Base-by-base conservation (phyloP, 2,329 filamentous ascomycete genomes). In the Colletotrichum destructivum region DNA sequence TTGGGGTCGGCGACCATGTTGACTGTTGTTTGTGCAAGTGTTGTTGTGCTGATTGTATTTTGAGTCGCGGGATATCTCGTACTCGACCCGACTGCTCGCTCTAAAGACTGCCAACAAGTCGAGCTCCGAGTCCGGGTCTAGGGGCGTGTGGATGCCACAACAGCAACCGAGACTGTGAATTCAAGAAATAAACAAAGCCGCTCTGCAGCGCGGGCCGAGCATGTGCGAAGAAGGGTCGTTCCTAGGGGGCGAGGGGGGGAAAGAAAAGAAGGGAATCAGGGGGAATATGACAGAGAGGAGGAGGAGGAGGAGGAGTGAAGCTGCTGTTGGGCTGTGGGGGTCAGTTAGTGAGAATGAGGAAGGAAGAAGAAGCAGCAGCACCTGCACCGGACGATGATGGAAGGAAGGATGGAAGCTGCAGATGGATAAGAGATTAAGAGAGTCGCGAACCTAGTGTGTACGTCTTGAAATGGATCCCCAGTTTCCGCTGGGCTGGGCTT, bases 1-100 rank as follows among this genome's bases (percentile, higher is more conserved):
- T 84, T 83, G n/a, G 84, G 82, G 71, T 87, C 84, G 74, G 62
- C 59, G n/a, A 49, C 69, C 74, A 75, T 75, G 38, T 65, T 62
- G 55, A 57, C 40, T 61, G 46, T 18, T 23, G 15, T 11, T 23
- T 21, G 35, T 18, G 35, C 23, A 57, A 31, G 47, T 23, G 54
- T 12, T 23, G 54, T 12, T 73, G 55, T 40, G 15, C 8, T 55
- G 59, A 35, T 64, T 62, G 54, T 59, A 38, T 54, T 42, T 59
- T 35, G 55, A 46, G n/a, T 52, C 12, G 46, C 16, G 62, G 18
- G 26, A 11, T 42, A 23, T 40, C 40, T 66, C 60, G 47, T 31
- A 66, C 40, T 69, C 57, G 70, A 63, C 52, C 51, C 46, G 69
- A 65, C 42, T 69, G 13, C 40, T 31, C 18, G 44, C n/a, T 35